Evolutionary conservation across 2,329 filamentous ascomycete genomes (phyloP).

Genomic region (Fusarium sp.): DNA sequence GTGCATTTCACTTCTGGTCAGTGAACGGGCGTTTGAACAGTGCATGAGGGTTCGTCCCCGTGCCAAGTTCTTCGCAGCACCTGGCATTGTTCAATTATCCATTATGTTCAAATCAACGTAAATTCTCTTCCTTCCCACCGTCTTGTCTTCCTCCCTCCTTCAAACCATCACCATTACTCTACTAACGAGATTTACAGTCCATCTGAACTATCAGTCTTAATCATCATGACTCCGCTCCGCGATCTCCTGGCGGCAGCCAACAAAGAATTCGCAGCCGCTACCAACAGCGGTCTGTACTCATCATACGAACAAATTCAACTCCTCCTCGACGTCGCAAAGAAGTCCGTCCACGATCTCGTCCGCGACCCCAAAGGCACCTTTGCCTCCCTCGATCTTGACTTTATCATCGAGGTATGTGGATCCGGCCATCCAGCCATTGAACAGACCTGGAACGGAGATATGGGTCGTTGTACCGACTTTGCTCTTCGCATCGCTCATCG

Average conservation of each 20-base stretch:
- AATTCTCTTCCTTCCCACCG: accelerated
- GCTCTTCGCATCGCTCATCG: background rate
- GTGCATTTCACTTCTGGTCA: too few species aligned
- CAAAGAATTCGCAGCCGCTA: background rate
- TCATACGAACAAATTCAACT: background rate
- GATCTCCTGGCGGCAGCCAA: background rate
- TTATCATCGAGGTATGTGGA: background rate
- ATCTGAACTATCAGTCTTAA: too few species aligned
- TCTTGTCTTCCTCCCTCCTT: too few species aligned
- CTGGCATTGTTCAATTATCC: background rate
- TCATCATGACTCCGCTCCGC: background rate
- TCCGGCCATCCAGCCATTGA: background rate
- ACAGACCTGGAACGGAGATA: background rate
- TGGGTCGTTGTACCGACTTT: background rate
- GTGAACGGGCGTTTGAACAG: too few species aligned
- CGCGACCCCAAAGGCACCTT: background rate
- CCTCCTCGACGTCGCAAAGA: background rate
- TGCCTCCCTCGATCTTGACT: background rate
- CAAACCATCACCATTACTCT: too few species aligned
- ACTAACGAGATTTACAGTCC: too few species aligned
- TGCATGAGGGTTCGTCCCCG: too few species aligned
- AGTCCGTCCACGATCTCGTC: background rate
- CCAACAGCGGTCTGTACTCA: background rate
- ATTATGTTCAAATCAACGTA: background rate
- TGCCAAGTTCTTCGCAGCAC: too few species aligned